Base-by-base conservation (phyloP, 2,329 filamentous ascomycete species). In the Dichotomopilus funicola region DNA sequence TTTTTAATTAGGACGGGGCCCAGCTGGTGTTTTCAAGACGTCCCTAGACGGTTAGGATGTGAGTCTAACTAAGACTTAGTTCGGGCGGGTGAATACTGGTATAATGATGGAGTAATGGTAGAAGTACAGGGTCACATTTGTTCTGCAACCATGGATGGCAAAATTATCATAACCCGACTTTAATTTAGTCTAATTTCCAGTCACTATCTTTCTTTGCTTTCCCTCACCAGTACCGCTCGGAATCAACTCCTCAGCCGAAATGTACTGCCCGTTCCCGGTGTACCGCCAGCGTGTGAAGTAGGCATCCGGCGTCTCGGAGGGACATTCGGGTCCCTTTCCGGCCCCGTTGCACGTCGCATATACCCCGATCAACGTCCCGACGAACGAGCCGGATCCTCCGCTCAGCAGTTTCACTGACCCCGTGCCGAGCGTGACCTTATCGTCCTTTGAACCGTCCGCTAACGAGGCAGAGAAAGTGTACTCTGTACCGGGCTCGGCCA, bases 331-430 rank as follows among this genome's bases (percentile, higher is more conserved):
- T 0, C 66, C 65, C 12, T 45, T 49, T 0, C 67, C 69, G 2
- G 62, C 66, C 1, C 70, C 70, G 46, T 72, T 72, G 51, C 70
- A 71, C 6, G 70, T 72, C 9, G 68, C 70, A 51, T 70, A 72
- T 2, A 63, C 64, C 1, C 70, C 70, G 0, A 72, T 49, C 10
- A 72, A 57, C 13, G 64, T 68, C 0, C 70, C 70, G 0, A 67
- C 64, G 53, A 69, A 72, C 6, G 63, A 64, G 1, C 70, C 70
- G 3, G 61, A 62, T 0, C 66, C 69, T 10, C 68, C 68, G 42
- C 68, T 71, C 42, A 72, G 55, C 6, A 70, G 54, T 36, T 55
- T 61, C 1, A 65, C 68, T 0, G 64, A 66, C 6, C 65, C 69
- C 5, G 59, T 63, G 9, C 65, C 67, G 6, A 70, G 31, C 7